Evolutionary conservation across 2,329 filamentous ascomycete species (phyloP).

Genomic region (Corinectria fuckeliana): DNA sequence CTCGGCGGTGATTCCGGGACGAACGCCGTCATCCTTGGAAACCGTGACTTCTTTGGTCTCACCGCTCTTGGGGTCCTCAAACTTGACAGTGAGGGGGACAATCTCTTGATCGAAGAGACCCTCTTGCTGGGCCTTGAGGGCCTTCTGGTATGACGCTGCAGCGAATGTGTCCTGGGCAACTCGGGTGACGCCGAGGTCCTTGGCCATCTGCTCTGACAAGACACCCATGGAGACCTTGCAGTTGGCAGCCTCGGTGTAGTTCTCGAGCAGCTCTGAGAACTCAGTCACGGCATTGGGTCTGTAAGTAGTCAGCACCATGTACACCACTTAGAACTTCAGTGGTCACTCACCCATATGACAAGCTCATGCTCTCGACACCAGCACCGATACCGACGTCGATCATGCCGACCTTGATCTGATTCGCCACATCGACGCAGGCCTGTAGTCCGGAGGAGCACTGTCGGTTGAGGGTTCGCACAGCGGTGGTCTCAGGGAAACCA

Average conservation of each 20-base stretch:
- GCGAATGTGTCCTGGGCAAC: slow-evolving; percentile 89
- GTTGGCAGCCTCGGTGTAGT: slow-evolving; percentile 82
- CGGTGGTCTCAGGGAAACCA: slow-evolving; percentile 84
- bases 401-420: slow-evolving; percentile 89
- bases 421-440: slow-evolving; percentile 91
- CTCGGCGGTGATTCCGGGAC: slow-evolving; percentile 84
- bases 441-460: slow-evolving; percentile 95
- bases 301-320: slow-evolving; percentile 16
- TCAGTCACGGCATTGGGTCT: slow-evolving; percentile 86
- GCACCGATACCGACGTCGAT: slow-evolving; percentile 95
- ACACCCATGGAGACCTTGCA: slow-evolving; percentile 98
- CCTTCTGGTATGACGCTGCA: slow-evolving; percentile 91
- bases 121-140: slow-evolving; percentile 79
- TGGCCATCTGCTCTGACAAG: slow-evolving; percentile 93
- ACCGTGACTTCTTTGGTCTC: slow-evolving; percentile 86
- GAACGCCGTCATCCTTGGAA: slow-evolving; percentile 84
- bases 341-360: slow-evolving; percentile 78
- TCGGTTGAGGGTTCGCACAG: slow-evolving; percentile 89
- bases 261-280: slow-evolving; percentile 89
- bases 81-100: slow-evolving; percentile 82
- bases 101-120: slow-evolving; percentile 97
- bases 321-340: not conserved
- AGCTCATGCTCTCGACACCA: slow-evolving; percentile 95
- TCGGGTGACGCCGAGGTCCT: slow-evolving; percentile 77
- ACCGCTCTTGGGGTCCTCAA: slow-evolving; percentile 87